Conservation (phyloP, 2,329 filamentous ascomycete species). For the Scopulariopsis brevicaulis region DNA sequence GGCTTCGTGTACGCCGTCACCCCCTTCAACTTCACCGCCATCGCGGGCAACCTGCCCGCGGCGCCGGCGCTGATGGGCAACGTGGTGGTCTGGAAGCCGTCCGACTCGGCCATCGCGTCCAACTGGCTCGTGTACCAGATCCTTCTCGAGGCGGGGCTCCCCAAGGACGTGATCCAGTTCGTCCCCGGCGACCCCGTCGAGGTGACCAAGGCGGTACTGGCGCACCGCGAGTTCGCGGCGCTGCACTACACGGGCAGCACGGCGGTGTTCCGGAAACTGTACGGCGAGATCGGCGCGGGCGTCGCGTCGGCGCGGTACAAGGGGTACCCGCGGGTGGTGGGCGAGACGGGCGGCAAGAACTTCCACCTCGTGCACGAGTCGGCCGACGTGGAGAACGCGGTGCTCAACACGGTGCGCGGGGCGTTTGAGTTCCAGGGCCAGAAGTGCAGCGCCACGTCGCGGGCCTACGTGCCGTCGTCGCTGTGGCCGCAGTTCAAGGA, state of each 20-base stretch:
- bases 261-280: conserved; percentile 78
- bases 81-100: conserved; percentile 96
- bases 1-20: conserved; percentile 92
- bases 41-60: conserved; percentile 75
- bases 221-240: conserved; percentile 73
- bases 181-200: conserved; percentile 79
- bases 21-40: conserved; percentile 96
- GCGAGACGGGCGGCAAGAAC: conserved; percentile 90
- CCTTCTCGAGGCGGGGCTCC: conserved; percentile 80
- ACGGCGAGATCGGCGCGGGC: conserved; percentile 73
- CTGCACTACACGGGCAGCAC: conserved; percentile 94
- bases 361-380: conserved; percentile 74
- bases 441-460: conserved; percentile 80
- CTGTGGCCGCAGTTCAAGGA: conserved; percentile 62
- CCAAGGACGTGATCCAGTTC: conserved; percentile 85
- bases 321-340: conserved; percentile 79
- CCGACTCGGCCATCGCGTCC: conserved; percentile 74
- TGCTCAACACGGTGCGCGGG: conserved; percentile 70
- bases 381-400: conserved; percentile 70
- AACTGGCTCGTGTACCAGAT: conserved; percentile 89
- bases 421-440: conserved; percentile 89
- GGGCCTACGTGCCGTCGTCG: conserved; percentile 67
- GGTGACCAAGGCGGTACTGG: conserved; percentile 67
- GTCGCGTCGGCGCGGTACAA: conserved; percentile 73
- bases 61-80: conserved; percentile 85